Conservation (phyloP, 345 rosid genomes). For the Mallotus nudiflorus region DNA sequence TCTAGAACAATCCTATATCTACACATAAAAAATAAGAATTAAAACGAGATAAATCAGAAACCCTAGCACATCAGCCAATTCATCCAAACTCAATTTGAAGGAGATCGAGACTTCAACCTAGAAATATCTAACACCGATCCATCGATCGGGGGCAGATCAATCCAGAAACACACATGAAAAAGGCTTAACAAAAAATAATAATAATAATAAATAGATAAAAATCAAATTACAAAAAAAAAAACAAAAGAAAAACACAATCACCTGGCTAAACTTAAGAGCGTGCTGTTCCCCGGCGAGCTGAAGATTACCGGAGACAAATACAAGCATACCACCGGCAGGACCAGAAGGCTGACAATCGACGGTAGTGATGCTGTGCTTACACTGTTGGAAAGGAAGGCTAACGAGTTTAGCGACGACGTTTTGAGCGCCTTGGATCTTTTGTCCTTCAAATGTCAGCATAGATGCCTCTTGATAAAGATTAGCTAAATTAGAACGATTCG, state of each 20-base stretch:
- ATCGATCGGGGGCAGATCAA: not conserved
- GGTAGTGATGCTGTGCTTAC: slow-evolving; percentile 77
- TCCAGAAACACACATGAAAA: not conserved
- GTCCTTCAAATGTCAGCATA: slow-evolving; percentile 94
- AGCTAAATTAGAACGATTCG: slow-evolving; percentile 58
- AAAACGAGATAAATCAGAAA: not conserved
- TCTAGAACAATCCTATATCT: slow-evolving; percentile 16
- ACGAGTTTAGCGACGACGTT: slow-evolving; percentile 85
- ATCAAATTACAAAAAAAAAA: slow-evolving; percentile 8
- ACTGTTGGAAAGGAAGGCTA: slow-evolving; percentile 87
- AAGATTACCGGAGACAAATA: slow-evolving; percentile 87
- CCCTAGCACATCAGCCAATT: not conserved
- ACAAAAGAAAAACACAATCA: slow-evolving; percentile 5
- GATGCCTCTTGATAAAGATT: slow-evolving; percentile 80
- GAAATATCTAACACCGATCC: not conserved
- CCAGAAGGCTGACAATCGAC: slow-evolving; percentile 99
- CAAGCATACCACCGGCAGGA: slow-evolving; percentile 84
- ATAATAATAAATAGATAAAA: no score
- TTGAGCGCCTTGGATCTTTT: slow-evolving; percentile 77
- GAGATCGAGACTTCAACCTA: not conserved
- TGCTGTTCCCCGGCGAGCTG: slow-evolving; percentile 92
- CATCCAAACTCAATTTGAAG: not conserved
- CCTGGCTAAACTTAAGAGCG: slow-evolving; percentile 98
- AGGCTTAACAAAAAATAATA: slow-evolving; percentile 5
- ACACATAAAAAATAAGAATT: not conserved